Conservation (phyloP, 2,329 filamentous ascomycete genomes). For the Hymenoscyphus linearis region DNA sequence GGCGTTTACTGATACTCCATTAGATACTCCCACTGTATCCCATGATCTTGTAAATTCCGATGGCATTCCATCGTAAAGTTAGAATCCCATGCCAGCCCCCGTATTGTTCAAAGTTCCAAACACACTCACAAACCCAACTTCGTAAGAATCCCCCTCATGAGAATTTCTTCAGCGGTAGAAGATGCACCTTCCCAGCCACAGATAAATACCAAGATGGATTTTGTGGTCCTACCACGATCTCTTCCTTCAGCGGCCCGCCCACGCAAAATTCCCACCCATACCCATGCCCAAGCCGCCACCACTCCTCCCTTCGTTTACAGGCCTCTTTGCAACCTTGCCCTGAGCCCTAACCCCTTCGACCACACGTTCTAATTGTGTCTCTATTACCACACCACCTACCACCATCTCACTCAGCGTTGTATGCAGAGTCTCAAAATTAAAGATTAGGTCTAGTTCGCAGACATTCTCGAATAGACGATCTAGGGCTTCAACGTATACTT, state of each 20-base stretch:
- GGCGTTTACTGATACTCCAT: neutral
- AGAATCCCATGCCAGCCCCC: neutral
- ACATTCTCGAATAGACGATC: conserved; percentile 97
- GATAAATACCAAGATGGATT: neutral
- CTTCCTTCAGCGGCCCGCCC: conserved; percentile 15
- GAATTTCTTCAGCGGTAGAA: neutral
- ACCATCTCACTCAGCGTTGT: conserved; percentile 90
- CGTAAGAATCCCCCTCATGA: neutral
- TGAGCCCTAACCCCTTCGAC: conserved; percentile 77
- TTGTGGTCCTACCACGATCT: neutral
- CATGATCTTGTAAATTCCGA: neutral
- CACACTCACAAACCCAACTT: neutral
- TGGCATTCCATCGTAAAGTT: neutral
- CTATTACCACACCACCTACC: conserved; percentile 88
- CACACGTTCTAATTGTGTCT: conserved; percentile 84
- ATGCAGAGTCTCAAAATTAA: conserved; percentile 97
- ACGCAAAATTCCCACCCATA: conserved; percentile 31
- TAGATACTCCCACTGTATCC: neutral
- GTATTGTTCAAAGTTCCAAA: neutral
- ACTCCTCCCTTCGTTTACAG: conserved; percentile 64
- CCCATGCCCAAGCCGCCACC: conserved; percentile 44
- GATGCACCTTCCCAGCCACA: neutral
- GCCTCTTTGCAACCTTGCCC: conserved; percentile 71
- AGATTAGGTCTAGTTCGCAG: conserved; percentile 94
- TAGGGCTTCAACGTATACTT: conserved; percentile 94